phyloP scores from a whole-genome alignment of 129 eudicot species.

The Tanacetum coccineum region DNA sequence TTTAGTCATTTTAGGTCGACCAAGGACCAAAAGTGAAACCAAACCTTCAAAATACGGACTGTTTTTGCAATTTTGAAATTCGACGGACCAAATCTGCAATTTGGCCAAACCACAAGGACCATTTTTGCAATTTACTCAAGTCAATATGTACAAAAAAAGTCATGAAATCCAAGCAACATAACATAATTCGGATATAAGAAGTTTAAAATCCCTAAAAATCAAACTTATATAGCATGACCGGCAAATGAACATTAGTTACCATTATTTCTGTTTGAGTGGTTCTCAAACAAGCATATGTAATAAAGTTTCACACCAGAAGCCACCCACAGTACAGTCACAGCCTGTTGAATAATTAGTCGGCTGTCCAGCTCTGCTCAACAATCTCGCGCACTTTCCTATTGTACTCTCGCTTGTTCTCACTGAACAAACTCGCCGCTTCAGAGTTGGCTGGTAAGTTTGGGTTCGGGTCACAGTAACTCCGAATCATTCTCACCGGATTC shows the following conservation, averaged over 20 bases:
- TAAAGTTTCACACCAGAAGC: conserved; percentile 14
- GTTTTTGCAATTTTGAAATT: too few relatives aligned
- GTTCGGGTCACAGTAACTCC: conserved; percentile 75
- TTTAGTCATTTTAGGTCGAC: too few relatives aligned
- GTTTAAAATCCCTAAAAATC: conserved; percentile 23
- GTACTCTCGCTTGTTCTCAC: conserved; percentile 78
- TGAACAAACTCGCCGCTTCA: conserved; percentile 75
- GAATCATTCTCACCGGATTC: too few relatives aligned
- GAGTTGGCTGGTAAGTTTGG: conserved; percentile 83
- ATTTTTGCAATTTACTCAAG: too few relatives aligned
- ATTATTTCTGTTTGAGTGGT: conserved; percentile 19
- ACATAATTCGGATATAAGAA: conserved; percentile 9
- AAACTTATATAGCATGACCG: conserved; percentile 24
- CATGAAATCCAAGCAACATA: conserved; percentile 20
- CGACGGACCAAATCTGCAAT: too few relatives aligned
- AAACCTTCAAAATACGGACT: too few relatives aligned
- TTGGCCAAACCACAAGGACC: too few relatives aligned
- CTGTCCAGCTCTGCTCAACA: conserved; percentile 93
- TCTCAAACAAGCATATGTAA: conserved; percentile 19
- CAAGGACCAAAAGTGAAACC: too few relatives aligned
- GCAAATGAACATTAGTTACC: conserved; percentile 25
- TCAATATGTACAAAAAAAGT: conserved; percentile 25
- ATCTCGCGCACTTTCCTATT: conserved; percentile 71
- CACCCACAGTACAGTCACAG: conserved; percentile 1
- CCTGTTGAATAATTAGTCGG: conserved; percentile 38